Percentiles rank a stretch among this genome's conserved stretches.
Evolutionary conservation across 805 yeast genomes (phyloP).

Genomic region (Ogataea haglerorum): DNA sequence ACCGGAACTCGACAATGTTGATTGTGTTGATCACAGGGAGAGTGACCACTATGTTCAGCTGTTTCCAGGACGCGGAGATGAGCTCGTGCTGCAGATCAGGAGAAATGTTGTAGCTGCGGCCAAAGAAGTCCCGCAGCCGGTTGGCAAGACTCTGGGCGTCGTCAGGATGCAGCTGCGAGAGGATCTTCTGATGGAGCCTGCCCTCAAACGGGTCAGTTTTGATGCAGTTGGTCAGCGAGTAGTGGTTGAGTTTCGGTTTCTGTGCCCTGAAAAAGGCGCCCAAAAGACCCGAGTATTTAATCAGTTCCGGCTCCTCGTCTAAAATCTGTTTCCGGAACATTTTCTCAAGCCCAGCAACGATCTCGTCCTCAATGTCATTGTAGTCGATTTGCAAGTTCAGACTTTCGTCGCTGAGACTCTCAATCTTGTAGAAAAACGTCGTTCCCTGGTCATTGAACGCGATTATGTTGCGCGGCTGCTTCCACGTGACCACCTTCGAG

Average conservation of each 20-base stretch:
- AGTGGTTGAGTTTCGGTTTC: slow-evolving; percentile 27
- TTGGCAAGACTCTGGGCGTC: slow-evolving; percentile 14
- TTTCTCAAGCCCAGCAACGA: slow-evolving; percentile 28
- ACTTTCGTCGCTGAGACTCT: slow-evolving; percentile 32
- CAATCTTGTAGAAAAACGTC: slow-evolving; percentile 55
- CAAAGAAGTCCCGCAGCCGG: slow-evolving; percentile 15
- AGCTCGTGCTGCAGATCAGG: slow-evolving; percentile 2
- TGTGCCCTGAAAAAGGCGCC: slow-evolving; percentile 20
- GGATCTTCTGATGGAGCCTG: slow-evolving; percentile 1
- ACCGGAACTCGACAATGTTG: slow-evolving; percentile 51
- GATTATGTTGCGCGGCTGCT: slow-evolving; percentile 36
- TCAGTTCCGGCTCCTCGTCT: slow-evolving; percentile 7
- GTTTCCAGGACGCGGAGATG: slow-evolving; percentile 11
- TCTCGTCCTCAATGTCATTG: slow-evolving; percentile 46
- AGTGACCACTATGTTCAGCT: slow-evolving; percentile 49
- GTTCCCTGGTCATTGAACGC: slow-evolving; percentile 73
- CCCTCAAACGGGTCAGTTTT: slow-evolving; percentile 13
- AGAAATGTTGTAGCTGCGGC: slow-evolving; percentile 6
- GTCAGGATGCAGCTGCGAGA: slow-evolving; percentile 12
- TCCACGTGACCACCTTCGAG: slow-evolving; percentile 28
- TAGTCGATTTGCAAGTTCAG: slow-evolving; percentile 44
- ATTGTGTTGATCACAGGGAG: slow-evolving; percentile 59
- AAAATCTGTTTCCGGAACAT: slow-evolving; percentile 17
- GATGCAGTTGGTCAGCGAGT: slow-evolving; percentile 25
- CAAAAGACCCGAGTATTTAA: slow-evolving; percentile 24